Percentiles rank a stretch among this genome's conserved stretches.
These are phyloP conservation scores for Inosperma sp. DNA, from an alignment of 768 basidiomycete genomes.

Conservation along the genomic window DNA sequence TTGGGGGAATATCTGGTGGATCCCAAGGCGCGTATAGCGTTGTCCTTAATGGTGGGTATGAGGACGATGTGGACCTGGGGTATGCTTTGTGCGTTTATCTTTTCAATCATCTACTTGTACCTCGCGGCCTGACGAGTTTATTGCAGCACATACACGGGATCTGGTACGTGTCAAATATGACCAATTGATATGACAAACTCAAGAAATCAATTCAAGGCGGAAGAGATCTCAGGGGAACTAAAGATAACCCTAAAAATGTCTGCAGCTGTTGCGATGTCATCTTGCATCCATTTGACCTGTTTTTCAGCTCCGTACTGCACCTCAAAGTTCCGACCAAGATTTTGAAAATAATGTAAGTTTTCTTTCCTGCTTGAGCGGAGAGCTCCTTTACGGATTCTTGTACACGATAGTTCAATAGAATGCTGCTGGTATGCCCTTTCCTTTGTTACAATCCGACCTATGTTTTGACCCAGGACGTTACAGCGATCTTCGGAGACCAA, in stretches of 20 bases:
- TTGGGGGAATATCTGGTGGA: slow-evolving; percentile 72
- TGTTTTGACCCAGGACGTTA: background rate
- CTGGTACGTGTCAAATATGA: slow-evolving; percentile 42
- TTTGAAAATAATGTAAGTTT: slow-evolving; percentile 58
- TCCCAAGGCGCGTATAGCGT: slow-evolving; percentile 75
- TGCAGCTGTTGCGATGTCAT: slow-evolving; percentile 16
- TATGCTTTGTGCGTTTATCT: slow-evolving; percentile 66
- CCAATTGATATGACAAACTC: background rate
- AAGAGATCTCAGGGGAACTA: slow-evolving; percentile 82
- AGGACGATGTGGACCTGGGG: slow-evolving; percentile 79
- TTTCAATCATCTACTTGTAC: background rate
- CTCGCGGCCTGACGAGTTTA: slow-evolving; percentile 3
- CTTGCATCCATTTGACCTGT: background rate
- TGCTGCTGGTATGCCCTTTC: slow-evolving; percentile 47
- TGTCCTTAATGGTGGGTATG: slow-evolving; percentile 85
- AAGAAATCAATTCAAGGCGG: slow-evolving; percentile 55
- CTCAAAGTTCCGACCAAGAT: slow-evolving; percentile 77
- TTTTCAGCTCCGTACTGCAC: slow-evolving; percentile 79
- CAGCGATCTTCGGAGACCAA: slow-evolving; percentile 75
- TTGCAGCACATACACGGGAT: slow-evolving; percentile 75
- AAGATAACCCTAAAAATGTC: slow-evolving; percentile 78
- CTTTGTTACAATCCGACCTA: background rate
- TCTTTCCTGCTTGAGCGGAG: background rate
- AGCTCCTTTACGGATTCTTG: background rate
- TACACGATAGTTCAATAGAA: slow-evolving; percentile 51